Conservation (phyloP, 2,329 filamentous ascomycete genomes). For the Lasiodiplodia citricola region DNA sequence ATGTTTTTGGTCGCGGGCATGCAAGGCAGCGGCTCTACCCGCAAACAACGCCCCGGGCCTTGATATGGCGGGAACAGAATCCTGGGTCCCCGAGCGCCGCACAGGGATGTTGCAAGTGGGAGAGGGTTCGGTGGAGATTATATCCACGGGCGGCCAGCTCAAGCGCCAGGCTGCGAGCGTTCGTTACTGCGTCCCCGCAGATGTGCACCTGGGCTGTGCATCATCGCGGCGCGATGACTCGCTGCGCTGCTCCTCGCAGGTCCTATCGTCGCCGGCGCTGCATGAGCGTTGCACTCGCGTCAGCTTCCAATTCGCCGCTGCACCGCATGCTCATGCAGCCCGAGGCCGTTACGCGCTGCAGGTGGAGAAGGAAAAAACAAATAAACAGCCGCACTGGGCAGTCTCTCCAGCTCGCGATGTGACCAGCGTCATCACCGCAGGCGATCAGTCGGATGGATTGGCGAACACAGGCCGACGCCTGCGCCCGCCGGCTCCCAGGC, state of each 20-base stretch:
- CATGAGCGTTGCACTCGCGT: slow-evolving; percentile 23
- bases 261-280: slow-evolving; percentile 17
- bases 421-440: slow-evolving; percentile 3
- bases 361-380: slow-evolving; percentile 1
- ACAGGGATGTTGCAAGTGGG: slow-evolving; percentile 7
- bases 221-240: slow-evolving; percentile 9
- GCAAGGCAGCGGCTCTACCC: slow-evolving; percentile 23
- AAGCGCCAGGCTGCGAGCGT: not conserved
- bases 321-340: slow-evolving; percentile 1
- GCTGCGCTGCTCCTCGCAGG: not conserved
- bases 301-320: slow-evolving; percentile 8
- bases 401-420: slow-evolving; percentile 2
- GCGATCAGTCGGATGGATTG: slow-evolving; percentile 17
- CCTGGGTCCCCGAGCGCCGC: not conserved
- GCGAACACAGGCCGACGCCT: slow-evolving; percentile 9
- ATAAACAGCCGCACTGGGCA: slow-evolving; percentile 15
- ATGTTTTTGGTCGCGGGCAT: slow-evolving; percentile 10
- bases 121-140: not conserved
- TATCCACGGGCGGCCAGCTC: not conserved
- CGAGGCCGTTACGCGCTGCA: slow-evolving; percentile 18
- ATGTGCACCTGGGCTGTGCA: slow-evolving; percentile 20
- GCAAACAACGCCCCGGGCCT: slow-evolving; percentile 8
- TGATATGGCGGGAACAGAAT: slow-evolving; percentile 7
- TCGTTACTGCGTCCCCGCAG: slow-evolving; percentile 12
- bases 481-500: not conserved